Base-by-base conservation (phyloP, 371 early-diverging fungal genomes). In the Mortierella sp. region DNA sequence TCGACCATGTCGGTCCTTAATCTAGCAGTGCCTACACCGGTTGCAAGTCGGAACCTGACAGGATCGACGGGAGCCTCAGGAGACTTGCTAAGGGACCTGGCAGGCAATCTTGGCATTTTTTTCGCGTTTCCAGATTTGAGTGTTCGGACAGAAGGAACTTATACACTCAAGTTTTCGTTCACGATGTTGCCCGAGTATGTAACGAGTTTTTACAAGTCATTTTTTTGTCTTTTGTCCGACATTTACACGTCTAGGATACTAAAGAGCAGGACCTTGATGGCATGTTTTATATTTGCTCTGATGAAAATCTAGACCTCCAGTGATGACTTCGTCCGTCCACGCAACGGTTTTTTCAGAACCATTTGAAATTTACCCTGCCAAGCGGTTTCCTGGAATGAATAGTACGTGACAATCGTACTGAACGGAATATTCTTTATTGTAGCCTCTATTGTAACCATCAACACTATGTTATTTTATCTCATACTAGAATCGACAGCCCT, bases 401-500 rank as follows among this genome's bases (percentile, higher is more conserved):
- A 86, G 87, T 84, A 81, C 58, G 64, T 51, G 53, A 5, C 2
- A 21, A 19, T 9, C 27, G n/a, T 5, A 1, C 34, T 19, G 34
- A 7, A 27, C 23, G 28, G 8, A 28, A 26, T 26, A 0, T 28
- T 6, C 27, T 11, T 6, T 11, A 42, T 21, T 8, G n/a, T 27
- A 11, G 6, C 24, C 19, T 9, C 28, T 14, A 39, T 57, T 53
- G 39, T 30, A 34, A n/a, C n/a, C n/a, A n/a, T n/a, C 23, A 30
- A 0, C 6, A 56, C 50, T 8, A 15, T 28, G 26, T 15, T 58
- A 8, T 32, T 26, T n/a, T n/a, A n/a, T n/a, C n/a, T n/a, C n/a
- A n/a, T n/a, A n/a, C n/a, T 71, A 91, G 95, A 93, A 82, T 93
- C 94, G 8, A 94, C 95, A 4, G 86, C 87, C 21, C 72, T 95